phyloP scores from a whole-genome alignment of 1,284 basidiomycete genomes.

The Cerrena zonata region DNA sequence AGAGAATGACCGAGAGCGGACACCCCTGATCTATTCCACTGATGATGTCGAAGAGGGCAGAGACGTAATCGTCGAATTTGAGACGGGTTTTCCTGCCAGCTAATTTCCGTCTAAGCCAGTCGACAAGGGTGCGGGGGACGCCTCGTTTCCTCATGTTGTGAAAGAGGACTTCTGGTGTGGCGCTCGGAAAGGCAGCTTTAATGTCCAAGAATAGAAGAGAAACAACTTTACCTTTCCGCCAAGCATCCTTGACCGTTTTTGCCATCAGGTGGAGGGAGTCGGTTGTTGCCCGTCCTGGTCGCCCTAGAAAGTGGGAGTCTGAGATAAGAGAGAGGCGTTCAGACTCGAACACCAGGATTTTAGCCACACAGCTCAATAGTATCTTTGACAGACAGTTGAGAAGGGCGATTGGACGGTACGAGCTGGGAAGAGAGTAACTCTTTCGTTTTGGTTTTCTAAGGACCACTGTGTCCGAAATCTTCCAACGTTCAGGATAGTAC shows the following conservation, averaged over 20 bases:
- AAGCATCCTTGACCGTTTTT: conserved; percentile 29
- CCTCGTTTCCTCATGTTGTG: conserved; percentile 27
- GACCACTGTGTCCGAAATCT: conserved; percentile 28
- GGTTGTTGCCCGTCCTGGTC: conserved; percentile 29
- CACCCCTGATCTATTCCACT: conserved; percentile 32
- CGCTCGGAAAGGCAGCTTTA: conserved; percentile 35
- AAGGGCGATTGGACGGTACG: conserved; percentile 38
- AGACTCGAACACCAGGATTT: conserved; percentile 17
- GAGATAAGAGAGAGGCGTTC: conserved; percentile 24
- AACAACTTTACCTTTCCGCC: conserved; percentile 27
- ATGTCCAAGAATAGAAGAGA: conserved; percentile 34
- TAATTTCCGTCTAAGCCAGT: conserved; percentile 22
- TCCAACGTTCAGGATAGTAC: conserved; percentile 30
- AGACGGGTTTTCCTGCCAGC: conserved; percentile 21
- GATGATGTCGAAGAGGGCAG: conserved; percentile 17
- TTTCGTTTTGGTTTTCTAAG: conserved; percentile 35
- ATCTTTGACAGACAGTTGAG: conserved; percentile 32
- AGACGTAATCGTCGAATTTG: conserved; percentile 28
- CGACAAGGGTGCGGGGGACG: conserved; percentile 20
- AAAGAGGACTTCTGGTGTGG: conserved; percentile 22
- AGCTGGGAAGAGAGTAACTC: conserved; percentile 30
- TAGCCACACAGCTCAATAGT: conserved; percentile 23
- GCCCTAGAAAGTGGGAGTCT: conserved; percentile 30
- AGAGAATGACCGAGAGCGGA: conserved; percentile 28
- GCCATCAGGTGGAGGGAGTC: conserved; percentile 33